Percentiles rank a stretch among this genome's conserved stretches.
These are phyloP conservation scores for Hortaea werneckii DNA, from an alignment of 2,329 filamentous ascomycete species.

Conservation along the genomic window DNA sequence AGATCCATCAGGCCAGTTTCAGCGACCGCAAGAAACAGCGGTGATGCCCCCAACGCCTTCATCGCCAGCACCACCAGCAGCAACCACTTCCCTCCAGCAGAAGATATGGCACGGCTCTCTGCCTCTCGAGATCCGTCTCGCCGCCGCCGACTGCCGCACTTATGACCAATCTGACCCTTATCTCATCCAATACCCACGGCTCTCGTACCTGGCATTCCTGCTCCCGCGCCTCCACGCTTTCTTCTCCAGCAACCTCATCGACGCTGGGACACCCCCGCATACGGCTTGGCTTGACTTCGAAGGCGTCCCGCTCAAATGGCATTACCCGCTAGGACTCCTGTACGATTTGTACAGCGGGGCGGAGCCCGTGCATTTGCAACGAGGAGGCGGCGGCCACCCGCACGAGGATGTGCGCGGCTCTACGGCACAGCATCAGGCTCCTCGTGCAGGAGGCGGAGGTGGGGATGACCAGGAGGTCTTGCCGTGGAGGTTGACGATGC, in stretches of 20 bases:
- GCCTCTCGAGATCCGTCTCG: slow-evolving; percentile 49
- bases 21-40: too few species aligned
- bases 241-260: slow-evolving; percentile 49
- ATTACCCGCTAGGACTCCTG: slow-evolving; percentile 58
- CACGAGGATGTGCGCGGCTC: background rate
- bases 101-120: slow-evolving; percentile 50
- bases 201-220: slow-evolving; percentile 60
- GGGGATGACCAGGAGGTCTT: slow-evolving; percentile 21
- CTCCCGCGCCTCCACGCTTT: slow-evolving; percentile 53
- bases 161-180: slow-evolving; percentile 53
- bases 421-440: too few species aligned
- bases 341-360: slow-evolving; percentile 58
- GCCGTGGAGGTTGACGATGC: slow-evolving; percentile 55
- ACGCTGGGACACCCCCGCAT: slow-evolving; percentile 42
- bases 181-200: slow-evolving; percentile 51
- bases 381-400: slow-evolving; percentile 1
- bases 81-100: slow-evolving; percentile 33
- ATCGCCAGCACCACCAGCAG: slow-evolving; percentile 10
- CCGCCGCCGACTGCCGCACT: slow-evolving; percentile 49
- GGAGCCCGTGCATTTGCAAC: slow-evolving; percentile 31
- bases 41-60: too few species aligned
- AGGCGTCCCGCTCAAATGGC: slow-evolving; percentile 60
- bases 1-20: too few species aligned
- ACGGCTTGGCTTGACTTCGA: slow-evolving; percentile 58
- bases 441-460: background rate